These are phyloP conservation scores for Ophiocordyceps camponoti-leonardi DNA, from an alignment of 2,329 filamentous ascomycete genomes.

Conservation along the genomic window DNA sequence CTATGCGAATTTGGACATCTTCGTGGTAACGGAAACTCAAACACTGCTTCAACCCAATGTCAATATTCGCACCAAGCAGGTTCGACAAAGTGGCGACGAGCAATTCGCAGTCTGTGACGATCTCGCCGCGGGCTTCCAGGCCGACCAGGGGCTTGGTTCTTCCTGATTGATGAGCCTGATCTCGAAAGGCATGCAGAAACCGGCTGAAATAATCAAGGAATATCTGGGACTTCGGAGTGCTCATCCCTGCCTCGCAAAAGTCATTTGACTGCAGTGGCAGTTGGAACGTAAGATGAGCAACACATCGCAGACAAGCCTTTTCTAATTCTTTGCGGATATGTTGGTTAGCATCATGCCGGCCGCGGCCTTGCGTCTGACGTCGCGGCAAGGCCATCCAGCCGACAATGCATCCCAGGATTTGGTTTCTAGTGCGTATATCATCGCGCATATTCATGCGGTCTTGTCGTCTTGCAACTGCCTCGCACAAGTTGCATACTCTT, in stretches of 20 bases:
- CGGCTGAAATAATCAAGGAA: constrained; percentile 57
- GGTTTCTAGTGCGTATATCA: constrained; percentile 51
- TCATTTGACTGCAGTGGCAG: constrained; percentile 49
- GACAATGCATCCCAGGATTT: constrained; percentile 50
- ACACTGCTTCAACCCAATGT: constrained; percentile 53
- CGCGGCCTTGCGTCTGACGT: constrained; percentile 22
- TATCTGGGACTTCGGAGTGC: constrained; percentile 53
- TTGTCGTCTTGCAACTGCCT: constrained; percentile 47
- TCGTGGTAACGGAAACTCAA: constrained; percentile 55
- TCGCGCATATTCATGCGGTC: constrained; percentile 52
- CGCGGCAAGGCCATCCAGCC: constrained; percentile 49
- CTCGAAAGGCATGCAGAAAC: constrained; percentile 47
- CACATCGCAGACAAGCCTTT: constrained; percentile 43
- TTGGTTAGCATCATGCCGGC: constrained; percentile 37
- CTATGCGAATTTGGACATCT: constrained; percentile 50
- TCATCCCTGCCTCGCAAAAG: constrained; percentile 46
- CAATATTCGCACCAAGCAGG: constrained; percentile 52
- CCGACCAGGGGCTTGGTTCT: constrained; percentile 12
- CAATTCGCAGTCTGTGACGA: constrained; percentile 38
- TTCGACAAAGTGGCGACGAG: constrained; percentile 53
- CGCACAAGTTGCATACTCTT: constrained; percentile 50
- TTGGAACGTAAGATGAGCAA: constrained; percentile 50
- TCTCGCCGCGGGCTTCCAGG: constrained; percentile 31
- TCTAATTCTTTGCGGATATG: constrained; percentile 49
- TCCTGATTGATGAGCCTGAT: constrained; percentile 29